Evolutionary conservation across 768 basidiomycete genomes (phyloP).

Genomic region (Dictyophora rubrovolvata): DNA sequence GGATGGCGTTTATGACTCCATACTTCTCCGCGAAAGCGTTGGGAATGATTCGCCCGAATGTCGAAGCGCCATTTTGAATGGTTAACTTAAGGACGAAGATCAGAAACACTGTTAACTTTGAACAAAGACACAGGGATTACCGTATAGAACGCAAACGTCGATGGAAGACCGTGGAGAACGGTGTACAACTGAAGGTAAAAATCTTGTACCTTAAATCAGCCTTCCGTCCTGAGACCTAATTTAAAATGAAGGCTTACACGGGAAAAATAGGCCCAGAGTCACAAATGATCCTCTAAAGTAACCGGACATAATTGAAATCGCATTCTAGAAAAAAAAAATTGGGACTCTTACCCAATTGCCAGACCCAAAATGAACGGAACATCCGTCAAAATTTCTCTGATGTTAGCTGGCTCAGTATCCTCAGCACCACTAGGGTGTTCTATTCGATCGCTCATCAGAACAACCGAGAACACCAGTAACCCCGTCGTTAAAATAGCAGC

Average conservation of each 20-base stretch:
- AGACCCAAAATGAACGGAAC: constrained; percentile 33
- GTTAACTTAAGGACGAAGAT: constrained; percentile 27
- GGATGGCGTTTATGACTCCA: constrained; percentile 35
- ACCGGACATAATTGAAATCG: constrained; percentile 23
- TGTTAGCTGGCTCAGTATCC: constrained; percentile 22
- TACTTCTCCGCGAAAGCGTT: constrained; percentile 31
- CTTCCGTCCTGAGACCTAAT: neutral
- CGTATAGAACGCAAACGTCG: constrained; percentile 44
- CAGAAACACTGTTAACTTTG: neutral
- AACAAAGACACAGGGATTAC: constrained; percentile 23
- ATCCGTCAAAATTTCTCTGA: constrained; percentile 29
- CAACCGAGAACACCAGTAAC: constrained; percentile 29
- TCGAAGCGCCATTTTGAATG: constrained; percentile 40
- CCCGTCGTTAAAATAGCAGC: constrained; percentile 35
- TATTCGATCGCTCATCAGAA: constrained; percentile 26
- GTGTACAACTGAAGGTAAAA: constrained; percentile 51
- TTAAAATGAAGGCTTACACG: neutral
- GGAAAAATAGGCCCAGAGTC: neutral
- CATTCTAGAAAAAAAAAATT: neutral
- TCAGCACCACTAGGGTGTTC: constrained; percentile 19
- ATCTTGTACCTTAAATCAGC: constrained; percentile 31
- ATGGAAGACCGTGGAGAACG: constrained; percentile 33
- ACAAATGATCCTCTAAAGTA: constrained; percentile 24
- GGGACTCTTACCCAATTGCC: constrained; percentile 23
- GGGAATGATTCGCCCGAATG: constrained; percentile 43